A percentile compares a stretch with the other conserved stretches of the same genome.
phyloP scores from a whole-genome alignment of 192 early-diverging fungal species.

The Entophlyctis luteolus region DNA sequence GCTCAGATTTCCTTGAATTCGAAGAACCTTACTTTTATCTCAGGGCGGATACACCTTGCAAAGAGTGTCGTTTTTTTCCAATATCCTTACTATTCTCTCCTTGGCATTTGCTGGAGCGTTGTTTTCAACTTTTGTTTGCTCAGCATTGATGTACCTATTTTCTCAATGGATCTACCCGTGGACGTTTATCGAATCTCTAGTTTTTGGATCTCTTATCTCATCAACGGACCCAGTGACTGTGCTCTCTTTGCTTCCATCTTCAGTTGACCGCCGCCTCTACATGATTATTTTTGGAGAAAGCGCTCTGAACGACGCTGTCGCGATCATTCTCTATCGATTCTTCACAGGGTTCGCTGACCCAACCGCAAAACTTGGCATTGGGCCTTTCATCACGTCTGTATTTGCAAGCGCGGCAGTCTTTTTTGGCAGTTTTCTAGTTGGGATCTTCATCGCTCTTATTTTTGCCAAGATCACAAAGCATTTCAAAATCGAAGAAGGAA shows the following conservation, averaged over 20 bases:
- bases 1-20: neutral
- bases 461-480: slow-evolving; percentile 62
- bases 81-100: slow-evolving; percentile 49
- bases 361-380: slow-evolving; percentile 39
- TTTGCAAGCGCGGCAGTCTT: slow-evolving; percentile 52
- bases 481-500: slow-evolving; percentile 37
- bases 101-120: slow-evolving; percentile 57
- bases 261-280: slow-evolving; percentile 53
- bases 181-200: slow-evolving; percentile 53
- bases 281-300: slow-evolving; percentile 65
- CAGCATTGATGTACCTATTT: slow-evolving; percentile 55
- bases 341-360: slow-evolving; percentile 53
- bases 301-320: slow-evolving; percentile 60
- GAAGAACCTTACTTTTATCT: neutral
- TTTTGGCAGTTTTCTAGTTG: slow-evolving; percentile 47
- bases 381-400: slow-evolving; percentile 46
- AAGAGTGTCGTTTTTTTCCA: slow-evolving; percentile 50
- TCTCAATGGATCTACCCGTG: slow-evolving; percentile 43
- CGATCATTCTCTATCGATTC: slow-evolving; percentile 62
- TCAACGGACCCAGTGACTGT: slow-evolving; percentile 63
- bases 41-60: slow-evolving; percentile 56
- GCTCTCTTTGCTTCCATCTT: slow-evolving; percentile 51
- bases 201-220: slow-evolving; percentile 58
- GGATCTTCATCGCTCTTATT: slow-evolving; percentile 41
- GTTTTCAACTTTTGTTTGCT: slow-evolving; percentile 55